phyloP scores from a whole-genome alignment of 169 alveolate species.

The Neospora caninum region DNA sequence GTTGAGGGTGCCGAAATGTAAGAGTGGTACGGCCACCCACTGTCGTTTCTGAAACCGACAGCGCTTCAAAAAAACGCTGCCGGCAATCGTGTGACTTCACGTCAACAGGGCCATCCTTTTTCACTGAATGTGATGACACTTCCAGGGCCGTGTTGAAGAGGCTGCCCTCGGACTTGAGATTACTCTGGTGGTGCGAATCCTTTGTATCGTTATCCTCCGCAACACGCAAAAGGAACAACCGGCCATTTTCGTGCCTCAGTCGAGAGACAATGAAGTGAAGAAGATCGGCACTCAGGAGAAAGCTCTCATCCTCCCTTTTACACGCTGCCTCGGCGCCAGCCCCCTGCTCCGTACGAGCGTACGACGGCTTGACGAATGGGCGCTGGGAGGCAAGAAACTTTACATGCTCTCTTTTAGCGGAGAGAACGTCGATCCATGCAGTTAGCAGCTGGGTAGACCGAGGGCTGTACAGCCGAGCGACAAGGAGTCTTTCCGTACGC shows the following conservation, averaged over 20 bases:
- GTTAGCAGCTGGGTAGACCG: not conserved
- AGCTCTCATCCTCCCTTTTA: not conserved
- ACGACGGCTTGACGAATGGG: not conserved
- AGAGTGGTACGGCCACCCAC: not conserved
- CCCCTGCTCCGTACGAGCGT: not conserved
- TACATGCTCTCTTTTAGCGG: not conserved
- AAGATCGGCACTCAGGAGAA: not conserved
- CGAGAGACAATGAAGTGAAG: slow-evolving; percentile 3
- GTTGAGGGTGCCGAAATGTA: not conserved
- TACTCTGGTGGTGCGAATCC: no score
- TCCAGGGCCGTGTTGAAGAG: no score
- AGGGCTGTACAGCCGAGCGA: slow-evolving; percentile 22
- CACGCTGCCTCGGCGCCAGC: not conserved
- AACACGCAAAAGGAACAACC: not conserved
- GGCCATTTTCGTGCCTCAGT: not conserved
- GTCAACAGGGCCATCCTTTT: no score
- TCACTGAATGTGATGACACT: no score
- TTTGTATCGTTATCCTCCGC: not conserved
- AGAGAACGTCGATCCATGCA: not conserved
- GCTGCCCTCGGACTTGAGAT: no score
- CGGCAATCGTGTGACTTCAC: not conserved
- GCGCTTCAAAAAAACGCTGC: not conserved
- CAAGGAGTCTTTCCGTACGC: not conserved
- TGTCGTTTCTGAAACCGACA: not conserved
- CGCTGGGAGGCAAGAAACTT: not conserved